Percentiles rank a stretch among this genome's conserved stretches.
These are phyloP conservation scores for Zhuliangozyma blackwelliae DNA, from an alignment of 1,139 yeast genomes.

Conservation along the genomic window DNA sequence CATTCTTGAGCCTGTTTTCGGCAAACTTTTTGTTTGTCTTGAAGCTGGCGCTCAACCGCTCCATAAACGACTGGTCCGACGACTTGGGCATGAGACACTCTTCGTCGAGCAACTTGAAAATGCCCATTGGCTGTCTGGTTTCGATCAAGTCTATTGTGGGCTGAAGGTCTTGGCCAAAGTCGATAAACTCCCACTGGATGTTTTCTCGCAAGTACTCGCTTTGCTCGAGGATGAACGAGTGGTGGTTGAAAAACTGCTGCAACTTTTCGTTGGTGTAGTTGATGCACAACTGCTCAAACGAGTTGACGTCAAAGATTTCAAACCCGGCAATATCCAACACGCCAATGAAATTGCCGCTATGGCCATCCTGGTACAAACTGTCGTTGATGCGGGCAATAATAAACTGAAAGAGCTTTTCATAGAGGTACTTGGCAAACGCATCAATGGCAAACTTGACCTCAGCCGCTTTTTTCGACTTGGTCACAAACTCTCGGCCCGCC, in stretches of 20 bases:
- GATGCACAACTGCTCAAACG: constrained; percentile 95
- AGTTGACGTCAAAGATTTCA: constrained; percentile 86
- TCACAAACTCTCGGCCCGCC: constrained; percentile 86
- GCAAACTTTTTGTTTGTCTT: constrained; percentile 54
- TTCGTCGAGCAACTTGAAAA: constrained; percentile 87
- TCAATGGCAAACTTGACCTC: constrained; percentile 83
- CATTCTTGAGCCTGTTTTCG: constrained; percentile 64
- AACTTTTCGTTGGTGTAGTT: constrained; percentile 94
- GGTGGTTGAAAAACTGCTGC: constrained; percentile 97
- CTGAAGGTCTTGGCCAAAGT: constrained; percentile 94
- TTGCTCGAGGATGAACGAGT: constrained; percentile 94
- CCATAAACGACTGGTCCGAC: constrained; percentile 76
- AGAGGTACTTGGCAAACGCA: constrained; percentile 82
- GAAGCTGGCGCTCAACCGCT: constrained; percentile 68
- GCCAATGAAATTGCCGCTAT: constrained; percentile 65
- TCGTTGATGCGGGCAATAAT: constrained; percentile 74
- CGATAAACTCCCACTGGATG: constrained; percentile 94
- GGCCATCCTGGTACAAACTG: constrained; percentile 41
- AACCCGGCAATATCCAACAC: constrained; percentile 97
- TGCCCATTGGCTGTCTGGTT: constrained; percentile 70
- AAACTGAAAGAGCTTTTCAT: constrained; percentile 77
- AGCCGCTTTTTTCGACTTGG: constrained; percentile 71
- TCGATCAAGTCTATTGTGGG: constrained; percentile 94
- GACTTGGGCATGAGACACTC: constrained; percentile 95
- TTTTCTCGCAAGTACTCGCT: constrained; percentile 91